Evolutionary conservation across 2,329 filamentous ascomycete species (phyloP), one percentile per base, ranked within the genome.

Genomic region (Fonsecaea multimorphosa): DNA sequence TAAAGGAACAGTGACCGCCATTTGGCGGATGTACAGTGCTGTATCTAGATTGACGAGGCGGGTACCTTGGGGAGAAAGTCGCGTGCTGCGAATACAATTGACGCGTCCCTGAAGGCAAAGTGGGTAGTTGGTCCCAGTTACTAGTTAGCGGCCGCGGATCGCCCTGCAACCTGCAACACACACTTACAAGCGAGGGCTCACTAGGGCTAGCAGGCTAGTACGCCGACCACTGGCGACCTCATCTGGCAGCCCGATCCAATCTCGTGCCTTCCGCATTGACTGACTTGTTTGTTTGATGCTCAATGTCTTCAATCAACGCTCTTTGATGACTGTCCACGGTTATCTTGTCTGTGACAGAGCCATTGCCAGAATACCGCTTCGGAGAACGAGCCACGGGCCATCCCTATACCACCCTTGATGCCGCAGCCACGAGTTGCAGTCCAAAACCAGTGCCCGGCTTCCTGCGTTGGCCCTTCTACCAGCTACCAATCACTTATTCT

Each of bases 171-270:
- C 49, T 49, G 44, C 44, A 54, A 34, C 51, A 54, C 51, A 31
- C 12, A 34, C 11, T 32, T 19, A 24, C 56, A 58, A 49, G 22
- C 38, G 56, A 44, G 38, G 16, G 36, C 38, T n/a, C n/a, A n/a
- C n/a, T 58, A 44, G 16, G 24, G 19, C 31, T n/a, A n/a, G n/a
- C n/a, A n/a, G n/a, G n/a, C n/a, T n/a, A n/a, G n/a, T n/a, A n/a
- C n/a, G n/a, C n/a, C n/a, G n/a, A n/a, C n/a, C n/a, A n/a, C n/a
- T n/a, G n/a, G n/a, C 29, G 29, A 66, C 62, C 57, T 65, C 62
- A 49, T 49, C 44, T 24, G 44, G 44, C 44, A 61, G 58, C 61
- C 29, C 63, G 64, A 66, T 51, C 62, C 63, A 67, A 67, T 71
- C 58, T 62, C 70, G 61, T 68, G 63, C 63, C 60, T 68, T 53